Evolutionary conservation across 148 eudicot species (phyloP).

Genomic region (Dysphania ambrosioides): DNA sequence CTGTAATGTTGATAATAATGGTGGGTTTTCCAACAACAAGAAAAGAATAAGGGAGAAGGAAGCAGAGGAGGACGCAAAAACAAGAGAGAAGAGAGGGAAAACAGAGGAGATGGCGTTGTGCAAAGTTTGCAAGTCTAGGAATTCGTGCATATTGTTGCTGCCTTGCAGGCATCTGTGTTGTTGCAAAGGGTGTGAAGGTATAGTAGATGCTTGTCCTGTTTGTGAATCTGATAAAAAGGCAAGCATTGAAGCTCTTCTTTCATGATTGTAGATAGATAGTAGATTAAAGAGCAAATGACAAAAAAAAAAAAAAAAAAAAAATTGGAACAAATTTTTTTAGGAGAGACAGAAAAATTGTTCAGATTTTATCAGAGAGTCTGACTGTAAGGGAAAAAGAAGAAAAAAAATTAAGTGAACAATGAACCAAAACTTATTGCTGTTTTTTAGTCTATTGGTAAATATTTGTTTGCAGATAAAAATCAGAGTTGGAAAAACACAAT

Average conservation of each 20-base stretch:
- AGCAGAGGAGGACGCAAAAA: slow-evolving; percentile 2
- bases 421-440: slow-evolving; percentile 7
- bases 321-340: not conserved
- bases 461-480: slow-evolving; percentile 8
- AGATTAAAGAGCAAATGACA: no score
- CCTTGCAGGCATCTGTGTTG: slow-evolving; percentile 78
- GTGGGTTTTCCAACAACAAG: not conserved
- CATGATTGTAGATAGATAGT: not conserved
- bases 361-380: slow-evolving; percentile 11
- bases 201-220: slow-evolving; percentile 62
- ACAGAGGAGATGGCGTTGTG: slow-evolving; percentile 33
- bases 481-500: slow-evolving; percentile 15
- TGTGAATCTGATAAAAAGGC: slow-evolving; percentile 55
- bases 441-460: slow-evolving; percentile 25
- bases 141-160: slow-evolving; percentile 49
- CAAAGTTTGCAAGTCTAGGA: slow-evolving; percentile 43
- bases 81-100: slow-evolving; percentile 11
- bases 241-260: slow-evolving; percentile 50
- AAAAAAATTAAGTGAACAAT: slow-evolving; percentile 13
- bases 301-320: not conserved
- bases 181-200: slow-evolving; percentile 56
- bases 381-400: no score
- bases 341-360: slow-evolving; percentile 19
- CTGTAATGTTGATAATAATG: slow-evolving; percentile 26
- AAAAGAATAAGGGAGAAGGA: not conserved